phyloP scores from a whole-genome alignment of 352 stramenopile species.

The Phytophthora hybrid region DNA sequence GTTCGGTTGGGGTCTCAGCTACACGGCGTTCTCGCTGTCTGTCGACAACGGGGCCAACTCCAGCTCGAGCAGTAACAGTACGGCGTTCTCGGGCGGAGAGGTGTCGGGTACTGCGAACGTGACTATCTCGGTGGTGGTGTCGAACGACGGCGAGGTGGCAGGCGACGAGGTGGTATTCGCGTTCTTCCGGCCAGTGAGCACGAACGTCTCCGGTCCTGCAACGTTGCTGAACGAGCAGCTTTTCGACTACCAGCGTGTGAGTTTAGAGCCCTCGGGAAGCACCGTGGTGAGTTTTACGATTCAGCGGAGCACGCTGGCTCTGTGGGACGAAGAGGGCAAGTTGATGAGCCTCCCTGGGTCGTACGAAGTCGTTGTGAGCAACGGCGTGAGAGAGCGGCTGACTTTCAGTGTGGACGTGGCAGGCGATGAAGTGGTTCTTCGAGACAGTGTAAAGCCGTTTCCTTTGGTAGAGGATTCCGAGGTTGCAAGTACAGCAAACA shows the following conservation, averaged over 20 bases:
- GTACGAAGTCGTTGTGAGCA: conserved; percentile 75
- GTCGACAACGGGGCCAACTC: conserved; percentile 3
- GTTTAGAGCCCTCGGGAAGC: conserved; percentile 37
- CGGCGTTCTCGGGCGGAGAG: not conserved
- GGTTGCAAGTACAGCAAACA: too few relatives aligned
- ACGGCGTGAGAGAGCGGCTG: conserved; percentile 61
- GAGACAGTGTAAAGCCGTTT: not conserved
- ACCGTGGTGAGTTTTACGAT: conserved; percentile 47
- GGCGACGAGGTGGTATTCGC: conserved; percentile 75
- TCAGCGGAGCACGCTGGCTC: conserved; percentile 42
- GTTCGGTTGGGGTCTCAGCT: conserved; percentile 92
- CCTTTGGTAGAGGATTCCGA: too few relatives aligned
- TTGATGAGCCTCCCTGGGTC: conserved; percentile 58
- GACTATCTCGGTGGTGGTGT: conserved; percentile 54
- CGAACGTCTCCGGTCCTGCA: conserved; percentile 52
- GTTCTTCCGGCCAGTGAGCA: conserved; percentile 69
- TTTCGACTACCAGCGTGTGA: conserved; percentile 64
- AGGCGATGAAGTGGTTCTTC: conserved; percentile 3
- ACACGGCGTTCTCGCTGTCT: conserved; percentile 76
- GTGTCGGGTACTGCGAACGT: conserved; percentile 40
- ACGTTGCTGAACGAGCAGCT: conserved; percentile 74
- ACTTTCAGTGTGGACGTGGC: conserved; percentile 36
- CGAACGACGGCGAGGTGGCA: conserved; percentile 54
- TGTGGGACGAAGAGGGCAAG: conserved; percentile 57
- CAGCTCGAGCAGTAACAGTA: not conserved